Evolutionary conservation across 2,329 filamentous ascomycete genomes (phyloP).

Genomic region (Dendrostoma leiphaemia): DNA sequence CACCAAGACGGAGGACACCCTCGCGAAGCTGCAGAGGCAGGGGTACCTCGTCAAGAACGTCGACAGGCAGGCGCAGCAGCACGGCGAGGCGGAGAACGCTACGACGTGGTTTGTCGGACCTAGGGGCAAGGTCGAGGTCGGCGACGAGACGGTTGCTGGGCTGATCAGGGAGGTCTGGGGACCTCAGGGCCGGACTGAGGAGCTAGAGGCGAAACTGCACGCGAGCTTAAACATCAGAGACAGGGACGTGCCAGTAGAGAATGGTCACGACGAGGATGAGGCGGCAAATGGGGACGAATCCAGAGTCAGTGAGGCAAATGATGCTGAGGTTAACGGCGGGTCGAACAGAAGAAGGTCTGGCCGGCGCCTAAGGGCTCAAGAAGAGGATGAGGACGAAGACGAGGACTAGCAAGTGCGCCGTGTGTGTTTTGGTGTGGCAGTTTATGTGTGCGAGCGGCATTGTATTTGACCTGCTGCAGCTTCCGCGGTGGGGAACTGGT

Average conservation of each 20-base stretch:
- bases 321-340: constrained; percentile 4
- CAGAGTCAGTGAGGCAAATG: neutral
- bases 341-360: constrained; percentile 6
- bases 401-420: neutral
- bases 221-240: constrained; percentile 57
- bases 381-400: constrained; percentile 4
- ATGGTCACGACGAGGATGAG: constrained; percentile 12
- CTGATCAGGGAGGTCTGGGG: constrained; percentile 64
- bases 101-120: constrained; percentile 83
- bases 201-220: constrained; percentile 58
- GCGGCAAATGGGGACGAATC: constrained; percentile 21
- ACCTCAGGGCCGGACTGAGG: constrained; percentile 39
- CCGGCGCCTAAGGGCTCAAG: constrained; percentile 6
- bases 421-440: too few species aligned
- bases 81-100: constrained; percentile 66
- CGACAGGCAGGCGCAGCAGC: constrained; percentile 52
- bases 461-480: neutral
- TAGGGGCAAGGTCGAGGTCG: constrained; percentile 81
- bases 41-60: constrained; percentile 77
- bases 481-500: neutral
- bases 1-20: constrained; percentile 71
- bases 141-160: constrained; percentile 69
- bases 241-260: constrained; percentile 18
- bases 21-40: constrained; percentile 75
- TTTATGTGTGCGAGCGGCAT: neutral